Conservation (phyloP, 352 stramenopile species). For the Pythium brassicae region DNA sequence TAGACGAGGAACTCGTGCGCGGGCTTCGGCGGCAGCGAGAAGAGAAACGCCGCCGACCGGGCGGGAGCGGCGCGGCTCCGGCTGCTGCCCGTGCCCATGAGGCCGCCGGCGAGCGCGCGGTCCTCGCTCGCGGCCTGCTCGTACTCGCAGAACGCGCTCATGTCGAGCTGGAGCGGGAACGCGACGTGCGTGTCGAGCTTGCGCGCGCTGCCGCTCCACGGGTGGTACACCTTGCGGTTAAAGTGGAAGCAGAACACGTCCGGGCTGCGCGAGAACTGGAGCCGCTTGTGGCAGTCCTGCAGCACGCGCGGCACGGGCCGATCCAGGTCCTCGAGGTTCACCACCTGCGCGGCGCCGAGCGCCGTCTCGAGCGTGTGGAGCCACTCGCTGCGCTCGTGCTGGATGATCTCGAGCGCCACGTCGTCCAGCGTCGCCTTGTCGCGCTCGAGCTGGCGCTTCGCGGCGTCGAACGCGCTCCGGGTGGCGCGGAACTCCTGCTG, state of each 20-base stretch:
- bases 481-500: slow-evolving; percentile 42
- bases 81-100: slow-evolving; percentile 1
- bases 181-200: slow-evolving; percentile 79
- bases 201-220: slow-evolving; percentile 46
- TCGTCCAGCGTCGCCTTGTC: slow-evolving; percentile 17
- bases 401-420: slow-evolving; percentile 44
- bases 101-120: slow-evolving; percentile 23
- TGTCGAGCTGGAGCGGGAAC: slow-evolving; percentile 79
- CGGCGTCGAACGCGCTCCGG: slow-evolving; percentile 21
- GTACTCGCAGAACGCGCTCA: slow-evolving; percentile 72
- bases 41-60: slow-evolving; percentile 9
- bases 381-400: slow-evolving; percentile 64
- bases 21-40: slow-evolving; percentile 4
- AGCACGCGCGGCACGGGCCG: slow-evolving; percentile 31
- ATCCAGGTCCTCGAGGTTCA: slow-evolving; percentile 38
- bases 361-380: slow-evolving; percentile 51
- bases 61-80: slow-evolving; percentile 1
- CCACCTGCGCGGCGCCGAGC: slow-evolving; percentile 23
- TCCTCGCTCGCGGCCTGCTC: slow-evolving; percentile 32
- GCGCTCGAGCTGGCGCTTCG: slow-evolving; percentile 9
- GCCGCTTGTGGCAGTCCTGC: slow-evolving; percentile 53
- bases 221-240: slow-evolving; percentile 82
- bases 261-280: slow-evolving; percentile 76
- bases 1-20: slow-evolving; percentile 49
- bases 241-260: slow-evolving; percentile 87